Evolutionary conservation across 805 yeast genomes (phyloP).

Genomic region (Clavispora vitiphila): DNA sequence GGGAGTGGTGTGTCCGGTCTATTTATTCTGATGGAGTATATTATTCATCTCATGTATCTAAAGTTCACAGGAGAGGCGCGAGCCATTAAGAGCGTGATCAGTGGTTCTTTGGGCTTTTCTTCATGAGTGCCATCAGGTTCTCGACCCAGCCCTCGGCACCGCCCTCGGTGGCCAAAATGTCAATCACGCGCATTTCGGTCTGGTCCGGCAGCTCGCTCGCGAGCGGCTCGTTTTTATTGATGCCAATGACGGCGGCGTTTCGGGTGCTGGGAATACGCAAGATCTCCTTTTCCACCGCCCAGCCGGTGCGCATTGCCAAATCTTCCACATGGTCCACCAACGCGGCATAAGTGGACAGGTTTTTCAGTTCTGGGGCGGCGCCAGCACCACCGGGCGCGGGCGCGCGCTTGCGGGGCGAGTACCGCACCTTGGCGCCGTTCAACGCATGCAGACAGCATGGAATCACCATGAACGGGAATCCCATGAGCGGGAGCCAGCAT

Average conservation of each 20-base stretch:
- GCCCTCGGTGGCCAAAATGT: slow-evolving; percentile 69
- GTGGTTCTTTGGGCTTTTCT: slow-evolving; percentile 69
- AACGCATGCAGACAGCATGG: slow-evolving; percentile 94
- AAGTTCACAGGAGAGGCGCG: too few species aligned
- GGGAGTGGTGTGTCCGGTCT: too few species aligned
- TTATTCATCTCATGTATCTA: too few species aligned
- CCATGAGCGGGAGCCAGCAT: slow-evolving; percentile 88
- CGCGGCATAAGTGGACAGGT: slow-evolving; percentile 71
- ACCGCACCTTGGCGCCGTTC: slow-evolving; percentile 70
- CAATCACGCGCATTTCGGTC: slow-evolving; percentile 43
- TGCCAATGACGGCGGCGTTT: slow-evolving; percentile 84
- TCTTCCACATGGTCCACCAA: slow-evolving; percentile 81
- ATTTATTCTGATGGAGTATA: too few species aligned
- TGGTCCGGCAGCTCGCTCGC: slow-evolving; percentile 26
- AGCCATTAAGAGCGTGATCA: too few species aligned
- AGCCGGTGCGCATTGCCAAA: slow-evolving; percentile 64
- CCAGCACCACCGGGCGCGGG: too few species aligned
- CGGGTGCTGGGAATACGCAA: slow-evolving; percentile 90
- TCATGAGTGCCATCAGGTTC: slow-evolving; percentile 66
- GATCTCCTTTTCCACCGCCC: slow-evolving; percentile 84
- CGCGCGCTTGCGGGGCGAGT: slow-evolving; percentile 36
- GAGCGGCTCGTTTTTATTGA: slow-evolving; percentile 26
- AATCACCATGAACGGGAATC: slow-evolving; percentile 82
- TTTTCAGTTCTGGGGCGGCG: slow-evolving; percentile 4
- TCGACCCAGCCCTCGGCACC: slow-evolving; percentile 92